These are phyloP conservation scores for Nelumbo lutea DNA, from an alignment of 164 flowering plant genomes.

Conservation along the genomic window DNA sequence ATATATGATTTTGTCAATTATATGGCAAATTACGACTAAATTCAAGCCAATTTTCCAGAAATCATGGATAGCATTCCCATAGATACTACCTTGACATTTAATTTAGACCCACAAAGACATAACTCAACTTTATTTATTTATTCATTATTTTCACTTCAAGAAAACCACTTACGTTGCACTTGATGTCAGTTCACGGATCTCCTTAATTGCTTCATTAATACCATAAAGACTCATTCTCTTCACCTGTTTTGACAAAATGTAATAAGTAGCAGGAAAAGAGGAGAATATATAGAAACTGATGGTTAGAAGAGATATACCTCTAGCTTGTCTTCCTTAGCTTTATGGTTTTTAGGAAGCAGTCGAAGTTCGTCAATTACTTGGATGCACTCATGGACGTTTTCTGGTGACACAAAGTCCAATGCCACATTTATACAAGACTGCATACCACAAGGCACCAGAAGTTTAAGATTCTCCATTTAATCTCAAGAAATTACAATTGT, in stretches of 20 bases:
- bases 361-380: slow-evolving; percentile 54
- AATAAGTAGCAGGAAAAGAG: not conserved
- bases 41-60: too few species aligned
- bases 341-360: slow-evolving; percentile 49
- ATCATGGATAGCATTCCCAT: not conserved
- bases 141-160: not conserved
- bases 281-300: not conserved
- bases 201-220: slow-evolving; percentile 34
- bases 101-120: not conserved
- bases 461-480: not conserved
- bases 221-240: slow-evolving; percentile 37
- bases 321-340: slow-evolving; percentile 41
- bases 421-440: slow-evolving; percentile 66
- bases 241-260: slow-evolving; percentile 26
- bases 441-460: slow-evolving; percentile 7
- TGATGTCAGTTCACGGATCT: slow-evolving; percentile 24
- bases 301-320: slow-evolving; percentile 34
- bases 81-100: not conserved
- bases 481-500: not conserved
- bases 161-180: slow-evolving; percentile 17
- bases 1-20: too few species aligned
- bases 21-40: too few species aligned
- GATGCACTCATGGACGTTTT: slow-evolving; percentile 52
- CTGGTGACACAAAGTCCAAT: slow-evolving; percentile 73
- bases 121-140: not conserved